phyloP scores from a whole-genome alignment of 805 yeast genomes.

The Starmerella apis region DNA sequence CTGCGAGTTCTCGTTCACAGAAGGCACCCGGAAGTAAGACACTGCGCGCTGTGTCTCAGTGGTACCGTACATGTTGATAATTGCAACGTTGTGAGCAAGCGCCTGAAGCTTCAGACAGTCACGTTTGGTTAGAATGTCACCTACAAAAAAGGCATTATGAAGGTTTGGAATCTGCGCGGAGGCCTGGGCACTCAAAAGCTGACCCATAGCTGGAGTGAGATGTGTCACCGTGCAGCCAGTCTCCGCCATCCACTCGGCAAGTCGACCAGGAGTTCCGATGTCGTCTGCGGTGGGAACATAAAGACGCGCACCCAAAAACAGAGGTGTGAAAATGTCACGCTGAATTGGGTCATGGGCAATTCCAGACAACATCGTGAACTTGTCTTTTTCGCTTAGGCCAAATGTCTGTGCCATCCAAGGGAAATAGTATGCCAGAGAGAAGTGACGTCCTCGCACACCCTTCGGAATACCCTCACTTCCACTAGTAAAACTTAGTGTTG shows the following conservation, averaged over 20 bases:
- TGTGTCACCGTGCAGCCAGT: constrained; percentile 93
- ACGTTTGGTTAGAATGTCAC: constrained; percentile 93
- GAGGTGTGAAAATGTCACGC: constrained; percentile 97
- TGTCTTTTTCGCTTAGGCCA: constrained; percentile 65
- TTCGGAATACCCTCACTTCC: constrained; percentile 98
- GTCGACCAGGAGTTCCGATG: constrained; percentile 94
- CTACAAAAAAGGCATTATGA: constrained; percentile 96
- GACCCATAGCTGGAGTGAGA: constrained; percentile 99
- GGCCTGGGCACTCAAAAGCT: constrained; percentile 90
- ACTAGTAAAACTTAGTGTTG: constrained; percentile 90
- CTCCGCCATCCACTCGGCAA: constrained; percentile 94
- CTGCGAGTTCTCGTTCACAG: constrained; percentile 54
- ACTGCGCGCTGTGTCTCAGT: constrained; percentile 99
- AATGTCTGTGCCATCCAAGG: constrained; percentile 96
- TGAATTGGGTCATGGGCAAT: constrained; percentile 99
- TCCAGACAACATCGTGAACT: constrained; percentile 94
- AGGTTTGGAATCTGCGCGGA: constrained; percentile 69
- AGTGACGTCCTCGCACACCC: constrained; percentile 97
- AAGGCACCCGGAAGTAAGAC: constrained; percentile 79
- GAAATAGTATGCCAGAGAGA: constrained; percentile 91
- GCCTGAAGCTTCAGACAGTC: constrained; percentile 90
- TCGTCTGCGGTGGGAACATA: constrained; percentile 94
- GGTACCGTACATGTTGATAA: constrained; percentile 98
- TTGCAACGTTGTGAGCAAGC: constrained; percentile 75
- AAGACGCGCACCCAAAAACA: constrained; percentile 87